Conservation (phyloP, 2,329 filamentous ascomycete species). For the Huntiella abstrusa region DNA sequence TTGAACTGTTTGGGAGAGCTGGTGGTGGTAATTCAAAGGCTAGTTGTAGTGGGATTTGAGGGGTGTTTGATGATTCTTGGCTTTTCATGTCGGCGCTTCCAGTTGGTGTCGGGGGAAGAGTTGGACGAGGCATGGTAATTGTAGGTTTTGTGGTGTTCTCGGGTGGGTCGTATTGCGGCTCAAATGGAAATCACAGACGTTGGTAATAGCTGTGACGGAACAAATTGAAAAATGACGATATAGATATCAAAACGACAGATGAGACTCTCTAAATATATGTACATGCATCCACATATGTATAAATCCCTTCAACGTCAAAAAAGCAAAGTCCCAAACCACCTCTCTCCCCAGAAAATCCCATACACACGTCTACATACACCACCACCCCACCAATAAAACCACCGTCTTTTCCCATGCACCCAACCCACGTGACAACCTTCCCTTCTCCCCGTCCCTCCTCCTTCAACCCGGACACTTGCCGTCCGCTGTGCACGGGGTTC, state of each 20-base stretch:
- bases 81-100: slow-evolving; percentile 64
- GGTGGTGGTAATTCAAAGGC: slow-evolving; percentile 62
- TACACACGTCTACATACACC: no score
- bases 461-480: no score
- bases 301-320: not conserved
- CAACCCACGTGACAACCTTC: no score
- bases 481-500: no score
- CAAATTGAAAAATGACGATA: not conserved
- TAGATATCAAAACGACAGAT: not conserved
- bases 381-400: no score
- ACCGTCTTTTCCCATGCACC: no score
- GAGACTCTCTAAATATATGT: not conserved
- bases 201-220: not conserved
- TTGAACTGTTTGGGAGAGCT: slow-evolving; percentile 31
- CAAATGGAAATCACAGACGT: no score
- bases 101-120: slow-evolving; percentile 55
- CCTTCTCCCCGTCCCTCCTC: no score
- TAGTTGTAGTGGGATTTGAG: slow-evolving; percentile 38
- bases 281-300: not conserved
- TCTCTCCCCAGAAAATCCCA: no score
- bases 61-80: slow-evolving; percentile 44
- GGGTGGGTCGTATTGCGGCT: not conserved
- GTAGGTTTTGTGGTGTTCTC: not conserved
- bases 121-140: slow-evolving; percentile 41
- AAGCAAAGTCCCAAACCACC: no score